Conservation (phyloP, 768 basidiomycete species). For the Mycena crocata region DNA sequence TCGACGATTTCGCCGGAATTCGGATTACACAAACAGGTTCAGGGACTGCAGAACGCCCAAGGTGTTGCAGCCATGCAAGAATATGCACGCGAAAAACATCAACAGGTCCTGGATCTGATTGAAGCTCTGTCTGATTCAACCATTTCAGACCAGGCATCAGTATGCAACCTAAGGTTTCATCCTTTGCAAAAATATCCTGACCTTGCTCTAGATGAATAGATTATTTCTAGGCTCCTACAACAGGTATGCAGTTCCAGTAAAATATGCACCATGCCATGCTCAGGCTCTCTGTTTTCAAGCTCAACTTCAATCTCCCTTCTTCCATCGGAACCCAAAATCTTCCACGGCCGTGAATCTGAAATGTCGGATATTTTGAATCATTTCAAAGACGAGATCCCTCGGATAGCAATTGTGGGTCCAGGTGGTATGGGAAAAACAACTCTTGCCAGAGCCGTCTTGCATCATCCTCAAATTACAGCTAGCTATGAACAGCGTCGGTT, state of each 20-base stretch:
- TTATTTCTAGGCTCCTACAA: background rate
- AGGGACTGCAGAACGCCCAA: too few species aligned
- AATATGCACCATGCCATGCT: too few species aligned
- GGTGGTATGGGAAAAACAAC: too few species aligned
- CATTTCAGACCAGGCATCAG: background rate
- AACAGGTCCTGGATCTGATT: background rate
- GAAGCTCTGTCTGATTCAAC: background rate
- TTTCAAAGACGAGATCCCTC: background rate
- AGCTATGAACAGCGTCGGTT: background rate
- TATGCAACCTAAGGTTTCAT: too few species aligned
- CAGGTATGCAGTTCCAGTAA: background rate
- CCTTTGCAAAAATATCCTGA: background rate
- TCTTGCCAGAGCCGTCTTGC: background rate
- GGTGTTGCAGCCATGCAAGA: background rate
- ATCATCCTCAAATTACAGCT: background rate
- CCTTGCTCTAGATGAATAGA: background rate
- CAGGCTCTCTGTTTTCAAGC: background rate
- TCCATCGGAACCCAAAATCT: background rate
- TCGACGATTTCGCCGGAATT: background rate
- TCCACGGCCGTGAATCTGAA: too few species aligned
- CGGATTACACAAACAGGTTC: background rate
- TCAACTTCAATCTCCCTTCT: slow-evolving; percentile 1
- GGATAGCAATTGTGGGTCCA: slow-evolving; percentile 13
- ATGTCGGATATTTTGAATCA: background rate
- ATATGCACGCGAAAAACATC: background rate